These are phyloP conservation scores for Trematosphaeria pertusa DNA, from an alignment of 2,329 filamentous ascomycete species.

Conservation along the genomic window DNA sequence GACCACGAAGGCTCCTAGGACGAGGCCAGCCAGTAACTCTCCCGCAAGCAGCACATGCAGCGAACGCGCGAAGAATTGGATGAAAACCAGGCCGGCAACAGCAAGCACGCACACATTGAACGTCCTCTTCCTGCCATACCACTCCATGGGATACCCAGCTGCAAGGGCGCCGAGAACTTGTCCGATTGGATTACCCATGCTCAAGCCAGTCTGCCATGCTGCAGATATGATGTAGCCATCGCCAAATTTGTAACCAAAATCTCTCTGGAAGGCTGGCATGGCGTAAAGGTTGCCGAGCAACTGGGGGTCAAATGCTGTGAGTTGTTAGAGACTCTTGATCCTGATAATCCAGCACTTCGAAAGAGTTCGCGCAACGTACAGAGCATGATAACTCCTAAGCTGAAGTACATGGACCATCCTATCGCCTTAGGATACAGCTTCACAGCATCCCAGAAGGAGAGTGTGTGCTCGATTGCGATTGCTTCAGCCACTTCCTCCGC, in stretches of 20 bases:
- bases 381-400: conserved; percentile 66
- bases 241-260: conserved; percentile 62
- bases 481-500: conserved; percentile 42
- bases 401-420: conserved; percentile 66
- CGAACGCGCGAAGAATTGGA: conserved; percentile 68
- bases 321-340: too few relatives aligned
- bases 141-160: conserved; percentile 48
- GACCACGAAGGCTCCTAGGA: conserved; percentile 67
- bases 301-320: conserved; percentile 65
- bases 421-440: conserved; percentile 56
- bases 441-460: conserved; percentile 47
- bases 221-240: conserved; percentile 50
- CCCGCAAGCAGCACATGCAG: conserved; percentile 64
- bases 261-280: conserved; percentile 63
- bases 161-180: conserved; percentile 63
- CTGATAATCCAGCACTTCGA: too few relatives aligned
- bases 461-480: conserved; percentile 43
- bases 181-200: conserved; percentile 63
- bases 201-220: conserved; percentile 49
- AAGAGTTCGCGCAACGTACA: too few relatives aligned
- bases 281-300: conserved; percentile 69
- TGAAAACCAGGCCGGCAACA: conserved; percentile 60
- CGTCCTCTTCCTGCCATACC: conserved; percentile 40
- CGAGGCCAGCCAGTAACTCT: conserved; percentile 65
- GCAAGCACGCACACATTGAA: conserved; percentile 27